Conservation (phyloP, 2,329 filamentous ascomycete genomes). For the Dactylella cylindrospora region DNA sequence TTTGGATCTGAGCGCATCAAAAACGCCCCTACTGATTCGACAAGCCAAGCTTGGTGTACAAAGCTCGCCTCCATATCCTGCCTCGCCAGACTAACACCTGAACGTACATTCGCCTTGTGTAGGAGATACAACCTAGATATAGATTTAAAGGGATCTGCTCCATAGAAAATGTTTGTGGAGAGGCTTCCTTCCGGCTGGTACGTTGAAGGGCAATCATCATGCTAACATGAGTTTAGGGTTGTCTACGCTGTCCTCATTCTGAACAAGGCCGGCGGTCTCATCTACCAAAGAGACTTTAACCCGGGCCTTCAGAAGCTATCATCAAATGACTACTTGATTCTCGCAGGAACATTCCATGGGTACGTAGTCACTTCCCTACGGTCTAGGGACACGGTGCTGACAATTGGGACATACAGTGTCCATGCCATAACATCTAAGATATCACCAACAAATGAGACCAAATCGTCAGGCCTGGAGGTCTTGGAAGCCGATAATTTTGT, state of each 20-base stretch:
- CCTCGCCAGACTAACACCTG: too few relatives aligned
- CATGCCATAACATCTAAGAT: conserved; percentile 67
- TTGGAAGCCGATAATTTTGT: conserved; percentile 93
- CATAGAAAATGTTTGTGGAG: too few relatives aligned
- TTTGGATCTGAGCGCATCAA: too few relatives aligned
- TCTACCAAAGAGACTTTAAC: conserved; percentile 94
- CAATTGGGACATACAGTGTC: conserved; percentile 56
- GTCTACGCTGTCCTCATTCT: conserved; percentile 95
- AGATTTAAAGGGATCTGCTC: too few relatives aligned
- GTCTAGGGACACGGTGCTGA: neutral
- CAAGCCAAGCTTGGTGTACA: too few relatives aligned
- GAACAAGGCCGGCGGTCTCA: conserved; percentile 94
- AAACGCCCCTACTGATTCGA: too few relatives aligned
- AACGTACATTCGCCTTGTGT: too few relatives aligned
- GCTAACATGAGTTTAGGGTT: conserved; percentile 67
- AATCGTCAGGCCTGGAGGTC: conserved; percentile 79
- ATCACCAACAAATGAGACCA: conserved; percentile 50
- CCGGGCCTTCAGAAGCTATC: conserved; percentile 82
- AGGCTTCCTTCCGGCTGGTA: too few relatives aligned
- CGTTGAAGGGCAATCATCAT: too few relatives aligned
- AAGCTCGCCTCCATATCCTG: too few relatives aligned
- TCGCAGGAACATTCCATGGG: conserved; percentile 97
- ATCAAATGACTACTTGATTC: conserved; percentile 94
- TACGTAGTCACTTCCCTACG: conserved; percentile 54
- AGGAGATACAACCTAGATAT: too few relatives aligned